A percentile compares a stretch with the other conserved stretches of the same genome.
phyloP scores from a whole-genome alignment of 352 stramenopile species.

The Pythium aquatile region DNA sequence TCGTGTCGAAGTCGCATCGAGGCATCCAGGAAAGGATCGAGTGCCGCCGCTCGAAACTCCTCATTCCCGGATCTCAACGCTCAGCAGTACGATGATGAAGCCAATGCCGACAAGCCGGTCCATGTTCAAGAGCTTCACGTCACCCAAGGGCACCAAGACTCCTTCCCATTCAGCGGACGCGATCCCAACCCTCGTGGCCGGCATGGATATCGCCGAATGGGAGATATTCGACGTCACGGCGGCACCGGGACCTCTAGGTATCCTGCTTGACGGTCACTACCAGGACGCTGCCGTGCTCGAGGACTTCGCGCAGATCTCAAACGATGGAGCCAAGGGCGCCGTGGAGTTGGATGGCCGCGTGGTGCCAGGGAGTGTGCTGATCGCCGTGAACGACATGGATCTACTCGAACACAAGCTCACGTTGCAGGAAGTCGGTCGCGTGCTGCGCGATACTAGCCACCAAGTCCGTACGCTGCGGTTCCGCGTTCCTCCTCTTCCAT shows the following conservation, averaged over 20 bases:
- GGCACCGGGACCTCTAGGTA: constrained; percentile 55
- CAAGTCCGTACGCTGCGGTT: constrained; percentile 42
- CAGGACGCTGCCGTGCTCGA: constrained; percentile 48
- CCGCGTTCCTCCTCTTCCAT: constrained; percentile 30
- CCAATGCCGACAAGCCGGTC: constrained; percentile 4
- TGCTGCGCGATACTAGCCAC: constrained; percentile 53
- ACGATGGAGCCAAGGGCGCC: constrained; percentile 32
- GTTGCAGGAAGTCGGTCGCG: constrained; percentile 40
- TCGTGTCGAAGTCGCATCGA: too few relatives aligned
- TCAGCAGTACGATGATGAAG: constrained; percentile 25
- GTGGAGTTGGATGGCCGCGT: constrained; percentile 52
- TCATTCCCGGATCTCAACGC: background rate
- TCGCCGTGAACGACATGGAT: constrained; percentile 62
- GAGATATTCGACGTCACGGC: constrained; percentile 38
- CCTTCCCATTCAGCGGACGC: background rate
- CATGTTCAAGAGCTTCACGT: constrained; percentile 26
- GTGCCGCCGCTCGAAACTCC: background rate
- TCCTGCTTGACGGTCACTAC: constrained; percentile 52
- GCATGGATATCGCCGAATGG: constrained; percentile 33
- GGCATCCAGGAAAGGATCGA: too few relatives aligned
- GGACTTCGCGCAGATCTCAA: constrained; percentile 40
- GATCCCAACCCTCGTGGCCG: constrained; percentile 17
- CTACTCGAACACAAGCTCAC: constrained; percentile 36
- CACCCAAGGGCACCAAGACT: constrained; percentile 13
- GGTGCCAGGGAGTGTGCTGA: constrained; percentile 42